phyloP scores from a whole-genome alignment of 2,329 filamentous ascomycete species.

The Aspergillus clavatus region DNA sequence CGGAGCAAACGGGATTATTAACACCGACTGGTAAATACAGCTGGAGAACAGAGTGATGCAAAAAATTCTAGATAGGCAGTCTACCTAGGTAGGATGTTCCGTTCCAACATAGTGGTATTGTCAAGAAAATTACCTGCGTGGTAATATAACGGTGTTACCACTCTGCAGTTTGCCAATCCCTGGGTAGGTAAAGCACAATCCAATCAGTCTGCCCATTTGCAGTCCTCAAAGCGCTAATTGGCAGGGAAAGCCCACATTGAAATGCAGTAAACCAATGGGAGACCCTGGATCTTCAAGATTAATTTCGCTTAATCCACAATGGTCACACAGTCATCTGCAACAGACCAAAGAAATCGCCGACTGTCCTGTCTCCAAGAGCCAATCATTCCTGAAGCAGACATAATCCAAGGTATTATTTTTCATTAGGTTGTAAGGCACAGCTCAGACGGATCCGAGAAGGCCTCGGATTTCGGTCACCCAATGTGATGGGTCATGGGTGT shows the following conservation, averaged over 20 bases:
- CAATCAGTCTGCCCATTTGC: conserved; percentile 3
- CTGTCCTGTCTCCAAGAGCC: conserved; percentile 11
- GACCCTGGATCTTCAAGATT: conserved; percentile 18
- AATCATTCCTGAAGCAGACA: conserved; percentile 11
- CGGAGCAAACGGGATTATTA: conserved; percentile 16
- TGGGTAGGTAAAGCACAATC: neutral
- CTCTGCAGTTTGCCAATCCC: conserved; percentile 5
- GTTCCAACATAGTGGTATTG: no score
- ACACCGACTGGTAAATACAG: conserved; percentile 8
- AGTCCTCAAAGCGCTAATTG: conserved; percentile 16
- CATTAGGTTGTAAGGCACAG: neutral
- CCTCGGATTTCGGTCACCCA: neutral
- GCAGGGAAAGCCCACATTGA: conserved; percentile 12
- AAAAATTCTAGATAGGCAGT: no score
- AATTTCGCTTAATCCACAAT: conserved; percentile 32
- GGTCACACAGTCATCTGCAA: conserved; percentile 15
- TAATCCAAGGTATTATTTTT: neutral
- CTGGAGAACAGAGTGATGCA: neutral
- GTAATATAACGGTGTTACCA: no score
- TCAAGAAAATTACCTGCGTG: no score
- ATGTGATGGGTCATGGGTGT: neutral
- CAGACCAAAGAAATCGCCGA: conserved; percentile 17
- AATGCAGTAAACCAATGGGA: conserved; percentile 22
- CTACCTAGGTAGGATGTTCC: no score
- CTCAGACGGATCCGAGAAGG: neutral